Conservation (phyloP, 768 basidiomycete species). For the Sarcodon aspratus region DNA sequence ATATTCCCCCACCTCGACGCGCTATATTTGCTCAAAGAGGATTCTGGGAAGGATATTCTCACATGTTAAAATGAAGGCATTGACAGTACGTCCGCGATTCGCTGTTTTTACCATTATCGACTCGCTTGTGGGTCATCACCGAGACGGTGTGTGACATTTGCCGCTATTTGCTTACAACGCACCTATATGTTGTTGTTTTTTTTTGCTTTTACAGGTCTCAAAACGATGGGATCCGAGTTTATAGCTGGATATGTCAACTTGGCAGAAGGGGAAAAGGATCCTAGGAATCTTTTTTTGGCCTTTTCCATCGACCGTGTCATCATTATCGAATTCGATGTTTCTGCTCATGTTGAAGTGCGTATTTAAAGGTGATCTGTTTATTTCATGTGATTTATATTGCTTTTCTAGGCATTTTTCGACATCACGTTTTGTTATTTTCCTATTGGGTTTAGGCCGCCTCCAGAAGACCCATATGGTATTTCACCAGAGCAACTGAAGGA, state of each 20-base stretch:
- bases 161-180: neutral
- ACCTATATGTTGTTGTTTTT: neutral
- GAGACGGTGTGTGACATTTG: slow-evolving; percentile 37
- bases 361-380: neutral
- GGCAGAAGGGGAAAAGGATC: slow-evolving; percentile 97
- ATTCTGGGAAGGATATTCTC: slow-evolving; percentile 47
- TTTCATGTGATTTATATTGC: neutral
- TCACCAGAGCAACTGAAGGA: slow-evolving; percentile 75
- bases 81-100: slow-evolving; percentile 77
- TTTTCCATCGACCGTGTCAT: slow-evolving; percentile 85
- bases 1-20: slow-evolving; percentile 1
- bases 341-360: slow-evolving; percentile 64
- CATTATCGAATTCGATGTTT: slow-evolving; percentile 78
- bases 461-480: slow-evolving; percentile 90
- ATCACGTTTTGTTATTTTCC: slow-evolving; percentile 98
- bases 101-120: slow-evolving; percentile 77
- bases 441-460: slow-evolving; percentile 90
- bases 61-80: slow-evolving; percentile 70
- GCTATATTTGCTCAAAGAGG: neutral
- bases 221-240: slow-evolving; percentile 62
- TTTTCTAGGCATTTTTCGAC: slow-evolving; percentile 72
- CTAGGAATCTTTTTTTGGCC: slow-evolving; percentile 81
- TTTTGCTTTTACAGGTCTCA: slow-evolving; percentile 37
- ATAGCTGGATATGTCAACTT: slow-evolving; percentile 62
- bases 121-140: slow-evolving; percentile 56